Evolutionary conservation across 1,139 yeast species (phyloP).

Genomic region (Martiniozyma asiatica): DNA sequence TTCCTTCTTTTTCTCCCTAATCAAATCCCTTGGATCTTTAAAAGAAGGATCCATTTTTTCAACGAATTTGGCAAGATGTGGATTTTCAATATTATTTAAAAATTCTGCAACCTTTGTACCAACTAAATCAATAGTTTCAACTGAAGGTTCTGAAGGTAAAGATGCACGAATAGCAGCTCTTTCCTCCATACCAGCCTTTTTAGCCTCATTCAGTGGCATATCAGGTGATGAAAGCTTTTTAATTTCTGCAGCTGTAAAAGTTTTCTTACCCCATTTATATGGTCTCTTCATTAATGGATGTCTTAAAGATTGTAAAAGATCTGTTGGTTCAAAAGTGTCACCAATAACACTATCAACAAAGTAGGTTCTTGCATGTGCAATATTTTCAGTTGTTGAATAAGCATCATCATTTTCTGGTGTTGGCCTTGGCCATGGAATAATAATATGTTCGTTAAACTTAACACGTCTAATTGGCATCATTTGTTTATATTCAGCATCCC

Average conservation of each 20-base stretch:
- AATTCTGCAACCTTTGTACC: constrained; percentile 58
- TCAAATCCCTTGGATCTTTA: constrained; percentile 10
- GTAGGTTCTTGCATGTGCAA: constrained; percentile 62
- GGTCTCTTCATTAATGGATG: constrained; percentile 55
- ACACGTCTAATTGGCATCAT: constrained; percentile 74
- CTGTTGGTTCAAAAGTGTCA: constrained; percentile 52
- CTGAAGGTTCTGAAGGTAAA: constrained; percentile 40
- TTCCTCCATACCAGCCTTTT: constrained; percentile 52
- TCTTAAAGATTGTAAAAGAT: constrained; percentile 53
- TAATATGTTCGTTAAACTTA: constrained; percentile 48
- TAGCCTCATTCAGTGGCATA: constrained; percentile 66
- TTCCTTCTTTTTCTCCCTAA: constrained; percentile 11
- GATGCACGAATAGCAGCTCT: constrained; percentile 36
- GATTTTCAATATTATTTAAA: constrained; percentile 26
- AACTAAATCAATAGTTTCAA: constrained; percentile 57
- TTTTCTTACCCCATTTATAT: constrained; percentile 39
- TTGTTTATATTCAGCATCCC: constrained; percentile 61
- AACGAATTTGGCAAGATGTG: constrained; percentile 19
- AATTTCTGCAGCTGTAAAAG: constrained; percentile 49
- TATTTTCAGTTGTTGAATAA: constrained; percentile 45
- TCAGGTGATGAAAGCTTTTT: constrained; percentile 54
- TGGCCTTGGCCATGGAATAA: constrained; percentile 89
- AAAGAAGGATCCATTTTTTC: constrained; percentile 19
- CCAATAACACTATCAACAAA: constrained; percentile 57
- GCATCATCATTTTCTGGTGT: constrained; percentile 49